phyloP scores from a whole-genome alignment of 257 asterid species.

The Ocimum tenuiflorum region DNA sequence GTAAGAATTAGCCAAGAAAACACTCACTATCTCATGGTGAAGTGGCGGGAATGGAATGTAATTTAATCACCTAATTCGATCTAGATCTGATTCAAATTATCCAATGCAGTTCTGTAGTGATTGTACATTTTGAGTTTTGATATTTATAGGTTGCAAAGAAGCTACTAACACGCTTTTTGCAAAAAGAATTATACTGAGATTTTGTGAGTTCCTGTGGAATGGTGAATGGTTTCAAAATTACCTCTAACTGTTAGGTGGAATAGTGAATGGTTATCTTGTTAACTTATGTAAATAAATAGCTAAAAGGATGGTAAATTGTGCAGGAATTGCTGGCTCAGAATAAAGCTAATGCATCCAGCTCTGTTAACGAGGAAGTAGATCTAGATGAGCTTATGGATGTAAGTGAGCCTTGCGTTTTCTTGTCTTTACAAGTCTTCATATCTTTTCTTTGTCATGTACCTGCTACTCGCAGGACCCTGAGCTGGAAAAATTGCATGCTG shows the following conservation, averaged over 20 bases:
- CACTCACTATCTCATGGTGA: background rate
- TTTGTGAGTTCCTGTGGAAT: background rate
- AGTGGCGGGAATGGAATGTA: background rate
- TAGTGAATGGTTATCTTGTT: background rate
- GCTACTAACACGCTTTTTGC: background rate
- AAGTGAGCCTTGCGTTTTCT: conserved; percentile 27
- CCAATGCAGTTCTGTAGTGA: conserved; percentile 2
- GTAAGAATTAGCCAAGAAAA: background rate
- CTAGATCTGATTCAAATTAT: background rate
- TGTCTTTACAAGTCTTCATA: background rate
- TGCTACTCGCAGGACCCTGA: conserved; percentile 69
- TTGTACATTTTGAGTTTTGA: background rate
- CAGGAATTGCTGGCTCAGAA: conserved; percentile 73
- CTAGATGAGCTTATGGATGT: conserved; percentile 96
- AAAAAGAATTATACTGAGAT: background rate
- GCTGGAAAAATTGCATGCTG: conserved; percentile 96
- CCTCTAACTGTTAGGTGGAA: background rate
- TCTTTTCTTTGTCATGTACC: conserved; percentile 3
- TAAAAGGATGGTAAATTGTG: background rate
- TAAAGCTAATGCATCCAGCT: conserved; percentile 48
- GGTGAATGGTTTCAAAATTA: conserved; percentile 5
- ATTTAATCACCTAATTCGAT: background rate
- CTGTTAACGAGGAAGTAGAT: conserved; percentile 66
- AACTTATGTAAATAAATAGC: background rate
- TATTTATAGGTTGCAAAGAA: background rate